These are phyloP conservation scores for Aspergillus chevalieri DNA, from an alignment of 2,329 filamentous ascomycete species.

Conservation along the genomic window DNA sequence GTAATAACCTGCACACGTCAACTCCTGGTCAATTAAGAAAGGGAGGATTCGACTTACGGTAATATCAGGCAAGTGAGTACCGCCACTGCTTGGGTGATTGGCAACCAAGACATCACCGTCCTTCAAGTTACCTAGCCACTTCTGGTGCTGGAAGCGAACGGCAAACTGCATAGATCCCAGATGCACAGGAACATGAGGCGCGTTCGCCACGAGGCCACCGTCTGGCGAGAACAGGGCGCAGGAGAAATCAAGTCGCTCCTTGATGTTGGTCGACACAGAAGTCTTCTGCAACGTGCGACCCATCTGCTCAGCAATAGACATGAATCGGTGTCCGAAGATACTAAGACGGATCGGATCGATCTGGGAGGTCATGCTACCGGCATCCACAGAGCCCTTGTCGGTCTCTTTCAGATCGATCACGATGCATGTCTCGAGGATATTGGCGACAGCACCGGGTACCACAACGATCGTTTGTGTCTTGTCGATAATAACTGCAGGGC, in stretches of 20 bases:
- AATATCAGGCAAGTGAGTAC: slow-evolving; percentile 72
- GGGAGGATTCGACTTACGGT: slow-evolving; percentile 44
- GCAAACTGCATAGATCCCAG: slow-evolving; percentile 74
- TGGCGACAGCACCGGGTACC: slow-evolving; percentile 67
- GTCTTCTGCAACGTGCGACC: slow-evolving; percentile 74
- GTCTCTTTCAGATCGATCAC: slow-evolving; percentile 70
- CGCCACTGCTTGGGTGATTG: slow-evolving; percentile 73
- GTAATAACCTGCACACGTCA: slow-evolving; percentile 51
- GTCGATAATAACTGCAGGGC: slow-evolving; percentile 76
- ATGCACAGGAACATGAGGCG: slow-evolving; percentile 73
- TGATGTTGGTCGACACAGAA: slow-evolving; percentile 67
- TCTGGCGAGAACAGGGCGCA: slow-evolving; percentile 70
- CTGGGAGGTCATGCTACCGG: slow-evolving; percentile 13
- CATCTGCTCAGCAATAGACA: slow-evolving; percentile 82
- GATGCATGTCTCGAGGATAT: slow-evolving; percentile 79
- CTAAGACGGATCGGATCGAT: slow-evolving; percentile 67
- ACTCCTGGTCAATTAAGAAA: background rate
- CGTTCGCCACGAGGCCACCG: slow-evolving; percentile 60
- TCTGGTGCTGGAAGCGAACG: slow-evolving; percentile 65
- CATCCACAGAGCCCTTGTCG: slow-evolving; percentile 21
- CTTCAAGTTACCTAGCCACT: slow-evolving; percentile 64
- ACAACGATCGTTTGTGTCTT: slow-evolving; percentile 78
- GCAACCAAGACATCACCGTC: slow-evolving; percentile 60
- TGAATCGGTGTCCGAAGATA: slow-evolving; percentile 74
- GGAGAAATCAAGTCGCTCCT: slow-evolving; percentile 75